A percentile compares a stretch with the other conserved stretches of the same genome.
These are phyloP conservation scores for Candida broadrunensis DNA, from an alignment of 805 yeast genomes.

Conservation along the genomic window DNA sequence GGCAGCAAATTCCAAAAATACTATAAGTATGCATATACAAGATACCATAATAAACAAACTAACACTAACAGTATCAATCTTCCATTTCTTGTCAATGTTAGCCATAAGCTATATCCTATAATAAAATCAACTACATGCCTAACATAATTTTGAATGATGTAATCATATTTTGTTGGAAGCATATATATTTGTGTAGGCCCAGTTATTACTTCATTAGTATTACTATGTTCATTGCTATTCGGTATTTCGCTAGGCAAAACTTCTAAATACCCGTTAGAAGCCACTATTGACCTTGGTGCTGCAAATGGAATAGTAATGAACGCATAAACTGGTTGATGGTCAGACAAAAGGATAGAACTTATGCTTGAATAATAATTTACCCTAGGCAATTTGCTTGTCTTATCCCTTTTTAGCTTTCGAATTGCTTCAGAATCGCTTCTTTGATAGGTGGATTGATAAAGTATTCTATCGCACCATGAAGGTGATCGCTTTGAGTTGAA, in stretches of 20 bases:
- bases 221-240: slow-evolving; percentile 11
- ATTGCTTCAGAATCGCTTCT: not conserved
- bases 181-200: slow-evolving; percentile 42
- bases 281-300: slow-evolving; percentile 32
- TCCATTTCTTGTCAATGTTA: slow-evolving; percentile 30
- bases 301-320: slow-evolving; percentile 44
- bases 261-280: slow-evolving; percentile 28
- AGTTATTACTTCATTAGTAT: slow-evolving; percentile 20
- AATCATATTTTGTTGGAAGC: slow-evolving; percentile 31
- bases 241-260: slow-evolving; percentile 16
- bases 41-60: slow-evolving; percentile 6
- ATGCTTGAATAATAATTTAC: slow-evolving; percentile 50
- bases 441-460: slow-evolving; percentile 49
- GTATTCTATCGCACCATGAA: slow-evolving; percentile 88
- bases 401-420: not conserved
- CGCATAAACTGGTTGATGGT: slow-evolving; percentile 77
- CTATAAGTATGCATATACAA: not conserved
- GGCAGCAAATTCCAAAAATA: too few relatives aligned
- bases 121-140: slow-evolving; percentile 23
- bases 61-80: slow-evolving; percentile 22
- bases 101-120: slow-evolving; percentile 36
- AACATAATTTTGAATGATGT: slow-evolving; percentile 19
- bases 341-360: slow-evolving; percentile 52
- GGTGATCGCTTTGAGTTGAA: slow-evolving; percentile 65
- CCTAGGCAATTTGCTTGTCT: slow-evolving; percentile 12